These are phyloP conservation scores for Amanita subjunquillea DNA, from an alignment of 768 basidiomycete species.

Conservation along the genomic window DNA sequence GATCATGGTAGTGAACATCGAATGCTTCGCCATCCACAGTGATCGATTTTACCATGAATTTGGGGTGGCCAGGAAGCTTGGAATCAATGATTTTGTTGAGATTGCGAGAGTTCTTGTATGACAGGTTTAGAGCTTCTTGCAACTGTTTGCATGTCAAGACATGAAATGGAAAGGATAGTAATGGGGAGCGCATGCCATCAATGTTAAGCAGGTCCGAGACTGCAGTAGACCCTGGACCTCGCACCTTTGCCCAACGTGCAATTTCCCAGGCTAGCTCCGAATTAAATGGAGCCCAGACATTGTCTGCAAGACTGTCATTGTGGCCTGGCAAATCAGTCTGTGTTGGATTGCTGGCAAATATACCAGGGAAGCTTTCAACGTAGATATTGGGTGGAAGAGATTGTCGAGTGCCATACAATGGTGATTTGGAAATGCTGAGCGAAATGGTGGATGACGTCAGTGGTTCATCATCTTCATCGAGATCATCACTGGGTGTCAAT, in stretches of 20 bases:
- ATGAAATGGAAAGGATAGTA: neutral
- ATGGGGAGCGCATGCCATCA: neutral
- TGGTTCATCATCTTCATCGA: too few relatives aligned
- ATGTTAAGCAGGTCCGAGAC: constrained; percentile 20
- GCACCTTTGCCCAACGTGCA: constrained; percentile 28
- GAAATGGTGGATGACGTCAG: too few relatives aligned
- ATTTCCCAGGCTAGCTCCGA: constrained; percentile 28
- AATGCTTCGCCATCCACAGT: neutral
- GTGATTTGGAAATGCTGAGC: too few relatives aligned
- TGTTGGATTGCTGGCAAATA: too few relatives aligned
- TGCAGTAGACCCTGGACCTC: constrained; percentile 24
- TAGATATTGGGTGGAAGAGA: too few relatives aligned
- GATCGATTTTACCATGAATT: constrained; percentile 3
- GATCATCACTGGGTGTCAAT: too few relatives aligned
- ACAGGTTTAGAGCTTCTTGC: constrained; percentile 16
- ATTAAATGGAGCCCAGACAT: constrained; percentile 15
- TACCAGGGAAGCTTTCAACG: too few relatives aligned
- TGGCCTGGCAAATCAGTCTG: too few relatives aligned
- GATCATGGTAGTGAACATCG: too few relatives aligned
- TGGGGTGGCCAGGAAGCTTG: constrained; percentile 14
- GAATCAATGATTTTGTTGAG: constrained; percentile 20
- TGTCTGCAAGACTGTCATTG: too few relatives aligned
- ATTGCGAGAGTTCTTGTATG: constrained; percentile 14
- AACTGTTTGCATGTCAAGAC: constrained; percentile 8
- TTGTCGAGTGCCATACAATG: too few relatives aligned